phyloP scores from a whole-genome alignment of 495 filamentous ascomycete genomes.

The Bathelium albidoporum region DNA sequence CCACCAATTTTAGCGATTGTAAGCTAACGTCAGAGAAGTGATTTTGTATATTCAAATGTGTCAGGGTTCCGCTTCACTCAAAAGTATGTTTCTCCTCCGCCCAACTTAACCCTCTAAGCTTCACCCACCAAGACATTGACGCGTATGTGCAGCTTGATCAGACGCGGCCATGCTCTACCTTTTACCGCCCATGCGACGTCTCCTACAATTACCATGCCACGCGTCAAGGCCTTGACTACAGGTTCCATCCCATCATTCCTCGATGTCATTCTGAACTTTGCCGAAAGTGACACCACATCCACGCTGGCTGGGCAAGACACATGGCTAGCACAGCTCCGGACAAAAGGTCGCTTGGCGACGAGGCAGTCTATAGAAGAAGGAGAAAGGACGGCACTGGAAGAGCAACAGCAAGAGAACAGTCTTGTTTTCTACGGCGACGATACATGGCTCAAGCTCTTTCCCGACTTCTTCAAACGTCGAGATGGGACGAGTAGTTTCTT shows the following conservation, averaged over 20 bases:
- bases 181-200: constrained; percentile 95
- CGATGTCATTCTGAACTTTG: constrained; percentile 93
- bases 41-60: constrained; percentile 77
- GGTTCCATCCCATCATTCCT: constrained; percentile 94
- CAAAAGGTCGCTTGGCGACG: constrained; percentile 32
- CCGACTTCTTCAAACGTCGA: constrained; percentile 62
- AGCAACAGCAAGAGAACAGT: constrained; percentile 38
- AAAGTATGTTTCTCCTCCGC: constrained; percentile 44
- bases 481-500: constrained; percentile 98
- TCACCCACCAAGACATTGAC: too few relatives aligned
- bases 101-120: not conserved
- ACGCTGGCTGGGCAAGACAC: constrained; percentile 82
- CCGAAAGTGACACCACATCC: constrained; percentile 82
- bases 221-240: constrained; percentile 94
- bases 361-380: not conserved
- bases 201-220: constrained; percentile 96
- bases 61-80: constrained; percentile 89
- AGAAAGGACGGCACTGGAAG: not conserved
- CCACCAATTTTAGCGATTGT: not conserved
- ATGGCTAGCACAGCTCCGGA: constrained; percentile 86
- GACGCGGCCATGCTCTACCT: constrained; percentile 68
- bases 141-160: constrained; percentile 61
- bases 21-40: constrained; percentile 41
- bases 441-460: constrained; percentile 96
- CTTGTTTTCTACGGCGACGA: constrained; percentile 96